Conservation (phyloP, 129 eudicot species). For the Mikania micrantha region DNA sequence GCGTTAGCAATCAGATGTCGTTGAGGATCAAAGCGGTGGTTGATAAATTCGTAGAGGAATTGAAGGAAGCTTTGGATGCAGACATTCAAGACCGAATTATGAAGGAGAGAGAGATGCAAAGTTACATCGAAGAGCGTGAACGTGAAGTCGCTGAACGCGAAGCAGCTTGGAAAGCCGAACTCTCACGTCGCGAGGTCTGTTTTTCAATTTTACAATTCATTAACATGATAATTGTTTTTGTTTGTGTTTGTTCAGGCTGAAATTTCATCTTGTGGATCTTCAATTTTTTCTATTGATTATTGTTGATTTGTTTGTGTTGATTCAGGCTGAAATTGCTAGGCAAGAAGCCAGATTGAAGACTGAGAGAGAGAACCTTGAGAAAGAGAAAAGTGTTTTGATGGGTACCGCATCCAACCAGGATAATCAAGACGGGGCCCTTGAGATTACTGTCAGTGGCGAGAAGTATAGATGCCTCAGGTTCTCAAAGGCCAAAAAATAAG, state of each 20-base stretch:
- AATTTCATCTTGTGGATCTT: too few relatives aligned
- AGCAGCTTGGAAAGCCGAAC: conserved; percentile 98
- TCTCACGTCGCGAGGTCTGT: conserved; percentile 94
- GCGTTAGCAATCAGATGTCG: conserved; percentile 52
- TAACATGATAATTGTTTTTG: too few relatives aligned
- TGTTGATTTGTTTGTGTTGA: background rate
- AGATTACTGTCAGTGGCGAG: conserved; percentile 93
- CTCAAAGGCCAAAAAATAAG: conserved; percentile 89
- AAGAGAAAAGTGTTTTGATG: conserved; percentile 96
- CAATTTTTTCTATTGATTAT: too few relatives aligned
- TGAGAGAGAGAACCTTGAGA: conserved; percentile 94
- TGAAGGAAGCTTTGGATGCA: conserved; percentile 89
- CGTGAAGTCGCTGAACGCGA: conserved; percentile 98
- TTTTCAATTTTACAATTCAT: too few relatives aligned
- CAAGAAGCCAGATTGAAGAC: conserved; percentile 91
- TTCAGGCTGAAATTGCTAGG: conserved; percentile 84
- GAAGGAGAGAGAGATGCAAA: conserved; percentile 99
- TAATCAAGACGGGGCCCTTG: conserved; percentile 98
- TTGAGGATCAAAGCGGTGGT: conserved; percentile 59
- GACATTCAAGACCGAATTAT: conserved; percentile 88
- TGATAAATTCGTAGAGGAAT: conserved; percentile 66
- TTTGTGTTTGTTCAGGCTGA: too few relatives aligned
- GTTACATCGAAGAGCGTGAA: conserved; percentile 90
- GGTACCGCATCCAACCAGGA: conserved; percentile 97
- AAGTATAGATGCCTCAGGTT: conserved; percentile 94